Base-by-base conservation (phyloP, 1,284 basidiomycete species). In the Volvariella surrecta region DNA sequence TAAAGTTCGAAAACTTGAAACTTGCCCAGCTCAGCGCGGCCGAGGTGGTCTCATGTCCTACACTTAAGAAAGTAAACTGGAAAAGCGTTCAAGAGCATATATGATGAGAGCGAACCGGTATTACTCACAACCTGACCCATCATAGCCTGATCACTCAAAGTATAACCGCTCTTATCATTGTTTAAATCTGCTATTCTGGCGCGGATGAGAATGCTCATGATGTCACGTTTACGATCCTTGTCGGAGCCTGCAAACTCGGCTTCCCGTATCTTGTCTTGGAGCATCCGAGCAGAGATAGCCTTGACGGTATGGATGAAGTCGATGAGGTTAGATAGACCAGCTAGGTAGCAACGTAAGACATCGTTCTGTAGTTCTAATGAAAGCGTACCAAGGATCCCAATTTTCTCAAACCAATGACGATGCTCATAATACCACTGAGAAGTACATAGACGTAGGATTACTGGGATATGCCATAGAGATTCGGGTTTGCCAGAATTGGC, bases 1-100 rank as follows among this genome's bases (percentile, higher is more conserved):
- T 13, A 39, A 18, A 24, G 32, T 11, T 10, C 17, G 20, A 15
- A 7, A 38, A 20, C 2, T 22, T n/a, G 10, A 43, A 24, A 49
- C 56, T 8, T 50, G 70, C 69, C 68, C 70, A 72, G 10, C 67
- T 60, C 35, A 73, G 53, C 11, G 70, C 70, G 24, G 67, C 67
- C 2, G 70, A 70, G 1, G 70, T 73, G 9, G 73, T 75, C 52
- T 73, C 70, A 46, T 74, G 71, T 15, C 67, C 71, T 28, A 71
- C 71, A 3, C 67, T 70, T 3, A 74, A 55, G 57, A 75, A 74
- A 3, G 71, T 73, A 21, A 74, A 53, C 68, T 71, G 42, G 24
- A 9, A 17, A 30, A 41, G 4, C 19, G 44, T 15, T 24, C 30
- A 10, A 28, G 11, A 20, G 2, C 19, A 32, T 13, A 37, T 18